phyloP scores from a whole-genome alignment of 139 green algal species.

The Zygnema circumcarinatum region DNA sequence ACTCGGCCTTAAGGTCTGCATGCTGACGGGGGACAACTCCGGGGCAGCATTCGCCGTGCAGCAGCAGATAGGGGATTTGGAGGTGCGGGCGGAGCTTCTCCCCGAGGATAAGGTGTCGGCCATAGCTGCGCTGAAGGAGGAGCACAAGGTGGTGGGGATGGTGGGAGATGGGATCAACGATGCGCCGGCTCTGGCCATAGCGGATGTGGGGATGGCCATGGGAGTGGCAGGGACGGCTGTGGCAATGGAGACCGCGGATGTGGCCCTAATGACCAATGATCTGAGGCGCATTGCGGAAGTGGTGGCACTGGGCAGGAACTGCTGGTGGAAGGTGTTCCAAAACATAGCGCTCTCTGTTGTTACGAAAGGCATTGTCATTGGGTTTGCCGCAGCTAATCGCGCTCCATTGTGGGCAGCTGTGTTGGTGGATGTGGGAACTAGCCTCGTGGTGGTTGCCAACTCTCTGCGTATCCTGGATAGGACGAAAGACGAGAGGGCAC shows the following conservation, averaged over 20 bases:
- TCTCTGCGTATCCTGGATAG: slow-evolving; percentile 13
- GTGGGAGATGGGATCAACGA: slow-evolving; percentile 84
- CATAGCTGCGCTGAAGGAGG: slow-evolving; percentile 34
- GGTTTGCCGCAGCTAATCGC: slow-evolving; percentile 60
- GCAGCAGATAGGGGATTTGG: slow-evolving; percentile 50
- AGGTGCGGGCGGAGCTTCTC: slow-evolving; percentile 47
- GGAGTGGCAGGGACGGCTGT: slow-evolving; percentile 68
- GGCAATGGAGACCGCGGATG: slow-evolving; percentile 76
- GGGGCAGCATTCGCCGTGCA: slow-evolving; percentile 60
- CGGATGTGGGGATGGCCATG: slow-evolving; percentile 74
- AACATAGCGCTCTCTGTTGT: slow-evolving; percentile 60
- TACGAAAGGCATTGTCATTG: slow-evolving; percentile 62
- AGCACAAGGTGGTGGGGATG: slow-evolving; percentile 35
- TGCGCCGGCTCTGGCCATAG: slow-evolving; percentile 61
- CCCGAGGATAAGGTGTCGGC: slow-evolving; percentile 67
- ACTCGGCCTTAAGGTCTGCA: slow-evolving; percentile 56
- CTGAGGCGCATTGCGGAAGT: slow-evolving; percentile 64
- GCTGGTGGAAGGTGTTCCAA: slow-evolving; percentile 24
- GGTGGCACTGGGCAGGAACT: slow-evolving; percentile 61
- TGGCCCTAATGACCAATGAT: slow-evolving; percentile 79
- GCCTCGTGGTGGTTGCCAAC: slow-evolving; percentile 70
- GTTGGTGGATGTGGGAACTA: slow-evolving; percentile 70
- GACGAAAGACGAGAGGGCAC: neutral
- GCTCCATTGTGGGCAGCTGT: slow-evolving; percentile 71
- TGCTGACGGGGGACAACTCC: slow-evolving; percentile 74